These are phyloP conservation scores for Sclerotinia minor DNA, from an alignment of 2,329 filamentous ascomycete genomes.

Conservation along the genomic window DNA sequence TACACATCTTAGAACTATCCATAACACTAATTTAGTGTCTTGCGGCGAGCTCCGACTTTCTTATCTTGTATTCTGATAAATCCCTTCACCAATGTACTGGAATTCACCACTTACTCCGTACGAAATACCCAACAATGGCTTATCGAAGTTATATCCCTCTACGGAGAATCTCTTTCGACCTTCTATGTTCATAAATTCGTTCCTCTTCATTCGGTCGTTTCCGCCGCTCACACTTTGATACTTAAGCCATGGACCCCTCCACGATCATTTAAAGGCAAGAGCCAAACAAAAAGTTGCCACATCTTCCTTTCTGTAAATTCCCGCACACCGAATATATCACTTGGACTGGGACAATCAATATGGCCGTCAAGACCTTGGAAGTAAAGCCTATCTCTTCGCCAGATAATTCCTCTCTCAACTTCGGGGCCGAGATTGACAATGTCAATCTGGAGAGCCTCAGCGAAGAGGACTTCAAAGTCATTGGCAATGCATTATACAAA, in stretches of 20 bases:
- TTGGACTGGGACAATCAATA: conserved; percentile 14
- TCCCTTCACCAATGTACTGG: background rate
- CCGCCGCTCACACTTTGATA: background rate
- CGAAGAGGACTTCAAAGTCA: conserved; percentile 63
- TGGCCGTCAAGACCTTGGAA: conserved; percentile 40
- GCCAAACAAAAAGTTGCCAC: background rate
- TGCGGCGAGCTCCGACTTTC: conserved; percentile 12
- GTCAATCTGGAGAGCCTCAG: conserved; percentile 62
- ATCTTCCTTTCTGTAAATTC: background rate
- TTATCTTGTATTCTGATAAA: conserved; percentile 13
- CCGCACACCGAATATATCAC: background rate
- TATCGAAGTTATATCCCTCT: conserved; percentile 1
- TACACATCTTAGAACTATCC: conserved; percentile 10
- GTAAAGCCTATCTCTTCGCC: conserved; percentile 34
- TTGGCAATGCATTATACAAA: conserved; percentile 65
- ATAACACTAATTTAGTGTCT: conserved; percentile 2
- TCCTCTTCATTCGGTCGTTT: background rate
- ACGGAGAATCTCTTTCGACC: background rate
- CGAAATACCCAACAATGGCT: background rate
- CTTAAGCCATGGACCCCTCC: conserved; percentile 5
- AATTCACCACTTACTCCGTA: background rate
- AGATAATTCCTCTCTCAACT: conserved; percentile 49
- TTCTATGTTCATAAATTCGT: background rate
- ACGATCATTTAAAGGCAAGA: background rate
- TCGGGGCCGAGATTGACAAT: conserved; percentile 60